phyloP scores from a whole-genome alignment of 2,329 filamentous ascomycete species.

The Myotisia sp. region DNA sequence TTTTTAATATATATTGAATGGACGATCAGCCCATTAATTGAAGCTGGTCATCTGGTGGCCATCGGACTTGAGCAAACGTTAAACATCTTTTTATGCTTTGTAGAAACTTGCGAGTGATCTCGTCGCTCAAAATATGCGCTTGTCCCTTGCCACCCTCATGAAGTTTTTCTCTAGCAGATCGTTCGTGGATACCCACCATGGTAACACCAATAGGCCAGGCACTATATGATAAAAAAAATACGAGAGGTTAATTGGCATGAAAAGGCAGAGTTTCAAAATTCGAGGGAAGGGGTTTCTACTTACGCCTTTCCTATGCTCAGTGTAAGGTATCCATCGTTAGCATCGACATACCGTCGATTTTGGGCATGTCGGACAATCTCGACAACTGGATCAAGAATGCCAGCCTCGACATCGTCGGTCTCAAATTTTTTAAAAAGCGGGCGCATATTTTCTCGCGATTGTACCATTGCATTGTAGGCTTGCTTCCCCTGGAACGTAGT shows the following conservation, averaged over 20 bases:
- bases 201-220: slow-evolving; percentile 99
- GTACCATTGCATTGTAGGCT: slow-evolving; percentile 71
- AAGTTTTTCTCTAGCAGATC: slow-evolving; percentile 86
- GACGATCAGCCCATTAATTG: slow-evolving; percentile 87
- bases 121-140: slow-evolving; percentile 94
- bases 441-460: slow-evolving; percentile 73
- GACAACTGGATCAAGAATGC: slow-evolving; percentile 65
- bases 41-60: slow-evolving; percentile 81
- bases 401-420: slow-evolving; percentile 61
- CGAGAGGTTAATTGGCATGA: background rate
- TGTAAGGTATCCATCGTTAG: slow-evolving; percentile 85
- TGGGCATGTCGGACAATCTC: slow-evolving; percentile 89
- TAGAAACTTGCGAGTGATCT: slow-evolving; percentile 85
- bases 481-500: slow-evolving; percentile 66
- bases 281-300: slow-evolving; percentile 18
- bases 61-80: slow-evolving; percentile 91
- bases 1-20: too few species aligned
- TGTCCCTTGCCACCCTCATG: slow-evolving; percentile 62
- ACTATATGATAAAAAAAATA: slow-evolving; percentile 17
- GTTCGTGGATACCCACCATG: slow-evolving; percentile 99
- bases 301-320: slow-evolving; percentile 84
- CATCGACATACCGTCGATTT: slow-evolving; percentile 81
- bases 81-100: slow-evolving; percentile 96
- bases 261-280: background rate
- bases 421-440: slow-evolving; percentile 87